A percentile compares a stretch with the other conserved stretches of the same genome.
Conservation (phyloP, 129 eudicot species). For the Rutidosis leptorrhynchoides region DNA sequence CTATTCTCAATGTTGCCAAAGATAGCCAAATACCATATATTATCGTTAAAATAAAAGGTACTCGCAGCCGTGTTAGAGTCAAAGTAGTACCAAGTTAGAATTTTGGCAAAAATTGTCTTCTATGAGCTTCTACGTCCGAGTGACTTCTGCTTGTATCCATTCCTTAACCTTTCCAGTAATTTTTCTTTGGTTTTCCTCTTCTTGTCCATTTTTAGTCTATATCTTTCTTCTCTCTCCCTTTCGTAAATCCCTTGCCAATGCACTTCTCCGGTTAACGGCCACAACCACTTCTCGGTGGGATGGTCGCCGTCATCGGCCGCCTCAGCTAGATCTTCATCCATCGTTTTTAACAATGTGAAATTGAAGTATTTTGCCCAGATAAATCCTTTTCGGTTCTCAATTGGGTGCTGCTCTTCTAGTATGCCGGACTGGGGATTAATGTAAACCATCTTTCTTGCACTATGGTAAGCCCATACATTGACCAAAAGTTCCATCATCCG, state of each 20-base stretch:
- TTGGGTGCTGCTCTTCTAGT: slow-evolving; percentile 74
- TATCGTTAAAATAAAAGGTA: too few species aligned
- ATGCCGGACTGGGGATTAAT: slow-evolving; percentile 69
- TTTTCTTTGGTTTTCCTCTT: slow-evolving; percentile 86
- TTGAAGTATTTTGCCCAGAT: slow-evolving; percentile 91
- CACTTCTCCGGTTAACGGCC: slow-evolving; percentile 94
- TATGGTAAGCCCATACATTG: slow-evolving; percentile 96
- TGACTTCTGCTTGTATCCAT: slow-evolving; percentile 81
- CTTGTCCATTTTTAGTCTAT: slow-evolving; percentile 86
- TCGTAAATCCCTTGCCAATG: slow-evolving; percentile 95
- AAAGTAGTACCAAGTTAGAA: too few species aligned
- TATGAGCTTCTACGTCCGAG: too few species aligned
- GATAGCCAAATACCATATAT: too few species aligned
- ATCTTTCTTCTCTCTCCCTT: slow-evolving; percentile 87
- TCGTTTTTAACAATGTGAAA: slow-evolving; percentile 56
- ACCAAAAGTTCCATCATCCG: slow-evolving; percentile 77
- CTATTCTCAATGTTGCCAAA: too few species aligned
- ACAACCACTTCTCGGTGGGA: slow-evolving; percentile 72
- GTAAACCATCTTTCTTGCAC: slow-evolving; percentile 79
- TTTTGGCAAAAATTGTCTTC: too few species aligned
- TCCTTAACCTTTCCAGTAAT: slow-evolving; percentile 54
- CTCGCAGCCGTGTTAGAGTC: too few species aligned
- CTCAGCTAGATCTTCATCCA: slow-evolving; percentile 98
- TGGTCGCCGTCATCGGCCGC: slow-evolving; percentile 88
- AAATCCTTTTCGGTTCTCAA: slow-evolving; percentile 57